Evolutionary conservation across 1,284 basidiomycete genomes (phyloP), one percentile per base, ranked within the genome.

Genomic region (Cryptococcus depauperatus): DNA sequence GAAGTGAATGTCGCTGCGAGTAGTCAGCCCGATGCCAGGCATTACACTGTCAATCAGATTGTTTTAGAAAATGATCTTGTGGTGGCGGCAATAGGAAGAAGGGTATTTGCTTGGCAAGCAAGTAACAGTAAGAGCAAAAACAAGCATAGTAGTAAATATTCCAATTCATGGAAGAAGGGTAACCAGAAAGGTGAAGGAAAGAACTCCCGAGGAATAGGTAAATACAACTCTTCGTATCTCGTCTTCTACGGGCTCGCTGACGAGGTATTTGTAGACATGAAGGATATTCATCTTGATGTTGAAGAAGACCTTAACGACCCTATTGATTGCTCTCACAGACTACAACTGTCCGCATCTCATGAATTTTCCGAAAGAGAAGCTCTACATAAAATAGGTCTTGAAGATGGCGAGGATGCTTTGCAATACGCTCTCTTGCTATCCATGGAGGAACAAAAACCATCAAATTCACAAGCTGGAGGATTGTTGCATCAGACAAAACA

Each of bases 61-160:
- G 54, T 68, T 9, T 50, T 70, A 18, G 67, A 68, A 39, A 63
- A 68, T 38, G 69, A 70, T 44, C 50, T 69, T 30, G 44, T 69
- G 23, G 59, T 68, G 1, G 68, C 66, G 1, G 52, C 53, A 21
- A 59, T 71, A 14, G 69, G 69, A 5, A 42, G 59, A 13, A 62
- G 58, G 21, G 59, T 71, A 3, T 57, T 68, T 27, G 59, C 59
- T 9, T 71, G 69, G 69, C 50, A 60, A 14, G 66, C 69, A 1
- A 66, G 67, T 3, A 59, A 51, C 3, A 56, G 56, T 5, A 70
- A 67, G 49, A 58, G 61, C 7, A n/a, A n/a, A n/a, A n/a, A n/a
- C n/a, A 53, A 61, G 13, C 48, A 62, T 26, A 48, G 46, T 5
- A 59, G n/a, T n/a, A n/a, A n/a, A n/a, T n/a, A n/a, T n/a, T n/a